Evolutionary conservation across 176 grass and related monocot genomes (phyloP).

Genomic region (Lolium multiflorum): DNA sequence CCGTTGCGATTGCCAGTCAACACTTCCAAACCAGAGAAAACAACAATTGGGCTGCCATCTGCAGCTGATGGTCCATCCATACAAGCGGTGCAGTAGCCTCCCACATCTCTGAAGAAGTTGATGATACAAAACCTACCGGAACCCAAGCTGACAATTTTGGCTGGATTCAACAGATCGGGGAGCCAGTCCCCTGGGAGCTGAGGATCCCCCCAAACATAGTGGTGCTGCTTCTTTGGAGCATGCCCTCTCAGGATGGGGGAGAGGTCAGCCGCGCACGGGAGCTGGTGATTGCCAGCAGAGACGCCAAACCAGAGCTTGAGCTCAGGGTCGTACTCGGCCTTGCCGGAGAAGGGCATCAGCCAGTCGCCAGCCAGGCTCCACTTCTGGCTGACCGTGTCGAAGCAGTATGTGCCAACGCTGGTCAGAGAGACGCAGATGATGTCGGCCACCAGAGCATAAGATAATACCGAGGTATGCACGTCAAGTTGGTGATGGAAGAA

Average conservation of each 20-base stretch:
- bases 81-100: no score
- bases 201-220: background rate
- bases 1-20: background rate
- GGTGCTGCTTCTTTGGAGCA: background rate
- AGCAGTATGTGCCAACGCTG: background rate
- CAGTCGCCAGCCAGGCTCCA: background rate
- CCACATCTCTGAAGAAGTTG: background rate
- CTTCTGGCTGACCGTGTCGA: background rate
- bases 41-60: background rate
- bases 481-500: background rate
- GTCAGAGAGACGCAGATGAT: background rate
- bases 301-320: background rate
- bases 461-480: background rate
- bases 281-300: no score
- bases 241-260: no score
- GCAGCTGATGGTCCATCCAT: no score
- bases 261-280: no score
- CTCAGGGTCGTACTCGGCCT: no score
- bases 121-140: background rate
- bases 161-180: background rate
- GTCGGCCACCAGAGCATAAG: background rate
- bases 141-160: background rate
- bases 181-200: background rate
- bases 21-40: slow-evolving; percentile 9
- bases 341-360: no score